These are phyloP conservation scores for Vanderwaltozyma yarrowii DNA, from an alignment of 805 yeast species.

Conservation along the genomic window DNA sequence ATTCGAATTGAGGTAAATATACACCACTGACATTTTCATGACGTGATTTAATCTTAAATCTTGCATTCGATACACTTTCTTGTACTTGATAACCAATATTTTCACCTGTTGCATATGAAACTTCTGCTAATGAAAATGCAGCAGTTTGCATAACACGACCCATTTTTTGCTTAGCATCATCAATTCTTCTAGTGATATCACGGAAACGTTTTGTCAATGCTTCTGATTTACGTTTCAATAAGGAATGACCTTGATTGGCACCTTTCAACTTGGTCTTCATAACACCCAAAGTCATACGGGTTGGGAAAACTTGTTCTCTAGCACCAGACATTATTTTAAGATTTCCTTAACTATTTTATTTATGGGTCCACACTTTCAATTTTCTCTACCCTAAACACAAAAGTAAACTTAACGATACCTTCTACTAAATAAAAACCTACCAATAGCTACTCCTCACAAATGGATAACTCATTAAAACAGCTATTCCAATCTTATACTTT, in stretches of 20 bases:
- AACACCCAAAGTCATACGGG: slow-evolving; percentile 91
- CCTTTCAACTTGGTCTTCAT: slow-evolving; percentile 97
- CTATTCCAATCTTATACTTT: too few relatives aligned
- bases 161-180: slow-evolving; percentile 93
- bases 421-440: too few relatives aligned
- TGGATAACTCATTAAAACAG: too few relatives aligned
- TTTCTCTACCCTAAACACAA: too few relatives aligned
- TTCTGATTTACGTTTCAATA: slow-evolving; percentile 90
- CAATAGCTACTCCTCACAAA: too few relatives aligned
- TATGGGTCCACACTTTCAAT: too few relatives aligned
- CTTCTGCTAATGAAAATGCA: slow-evolving; percentile 94
- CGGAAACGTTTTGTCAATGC: slow-evolving; percentile 94
- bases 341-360: too few relatives aligned
- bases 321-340: slow-evolving; percentile 26
- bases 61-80: slow-evolving; percentile 82
- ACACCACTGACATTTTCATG: slow-evolving; percentile 98
- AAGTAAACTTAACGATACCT: too few relatives aligned
- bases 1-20: slow-evolving; percentile 83
- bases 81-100: slow-evolving; percentile 92
- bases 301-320: slow-evolving; percentile 94
- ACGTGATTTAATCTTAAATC: slow-evolving; percentile 82
- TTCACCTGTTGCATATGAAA: slow-evolving; percentile 94
- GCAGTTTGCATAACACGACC: slow-evolving; percentile 98
- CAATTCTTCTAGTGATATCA: slow-evolving; percentile 88
- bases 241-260: slow-evolving; percentile 91